phyloP scores from a whole-genome alignment of 805 yeast genomes.

The Wickerhamiella nectarea region DNA sequence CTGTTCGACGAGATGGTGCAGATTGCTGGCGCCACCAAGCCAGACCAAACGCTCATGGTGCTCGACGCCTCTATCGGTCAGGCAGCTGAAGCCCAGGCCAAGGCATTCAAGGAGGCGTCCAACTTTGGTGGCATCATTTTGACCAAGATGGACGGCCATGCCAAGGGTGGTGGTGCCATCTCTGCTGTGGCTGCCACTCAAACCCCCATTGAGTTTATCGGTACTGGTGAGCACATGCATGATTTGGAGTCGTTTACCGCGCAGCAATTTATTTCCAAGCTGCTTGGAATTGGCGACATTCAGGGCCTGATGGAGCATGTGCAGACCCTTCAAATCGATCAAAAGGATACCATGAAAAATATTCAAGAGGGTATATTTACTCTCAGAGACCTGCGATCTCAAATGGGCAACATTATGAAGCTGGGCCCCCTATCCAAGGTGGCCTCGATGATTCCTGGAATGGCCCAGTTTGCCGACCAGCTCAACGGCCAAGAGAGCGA shows the following conservation, averaged over 20 bases:
- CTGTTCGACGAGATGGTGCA: constrained; percentile 91
- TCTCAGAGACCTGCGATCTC: constrained; percentile 78
- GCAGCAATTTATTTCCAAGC: constrained; percentile 73
- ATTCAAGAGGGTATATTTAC: constrained; percentile 92
- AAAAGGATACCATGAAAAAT: constrained; percentile 74
- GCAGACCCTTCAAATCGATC: constrained; percentile 72
- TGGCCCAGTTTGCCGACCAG: constrained; percentile 69
- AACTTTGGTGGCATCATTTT: constrained; percentile 90
- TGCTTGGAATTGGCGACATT: constrained; percentile 89
- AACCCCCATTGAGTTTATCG: constrained; percentile 89
- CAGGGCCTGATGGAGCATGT: constrained; percentile 92
- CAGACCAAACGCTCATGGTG: constrained; percentile 96
- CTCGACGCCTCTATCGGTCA: constrained; percentile 96
- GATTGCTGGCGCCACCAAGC: constrained; percentile 72
- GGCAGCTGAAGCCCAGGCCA: constrained; percentile 91
- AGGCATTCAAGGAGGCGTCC: constrained; percentile 84
- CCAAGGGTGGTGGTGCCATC: constrained; percentile 98
- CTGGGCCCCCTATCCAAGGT: constrained; percentile 94
- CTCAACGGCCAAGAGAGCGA: constrained; percentile 87
- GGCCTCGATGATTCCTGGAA: constrained; percentile 91
- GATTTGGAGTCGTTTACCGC: constrained; percentile 90
- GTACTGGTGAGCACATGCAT: constrained; percentile 95
- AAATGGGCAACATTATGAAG: constrained; percentile 86
- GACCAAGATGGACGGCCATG: constrained; percentile 97
- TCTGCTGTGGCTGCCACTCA: constrained; percentile 96